Base-by-base conservation (phyloP, 352 stramenopile species). In the Phytophthora foliorum region DNA sequence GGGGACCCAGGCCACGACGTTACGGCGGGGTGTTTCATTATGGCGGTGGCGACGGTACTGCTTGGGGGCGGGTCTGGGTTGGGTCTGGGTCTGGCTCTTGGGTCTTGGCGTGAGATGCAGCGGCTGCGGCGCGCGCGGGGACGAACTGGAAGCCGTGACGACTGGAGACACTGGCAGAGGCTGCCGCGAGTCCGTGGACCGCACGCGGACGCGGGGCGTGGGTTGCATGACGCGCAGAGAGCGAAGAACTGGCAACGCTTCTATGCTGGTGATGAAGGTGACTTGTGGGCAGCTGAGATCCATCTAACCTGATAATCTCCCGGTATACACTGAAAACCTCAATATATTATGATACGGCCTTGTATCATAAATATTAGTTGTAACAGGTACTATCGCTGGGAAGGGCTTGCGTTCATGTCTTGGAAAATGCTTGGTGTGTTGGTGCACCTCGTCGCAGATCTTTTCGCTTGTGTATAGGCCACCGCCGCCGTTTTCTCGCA, bases 1-100 rank as follows among this genome's bases (percentile, higher is more conserved):
- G 24, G 89, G 89, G 9, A 97, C 88, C 89, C 89, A 97, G 5
- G 88, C 76, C 42, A 93, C 82, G 36, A 79, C 81, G 41, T 73
- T 75, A 36, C 75, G 77, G 24, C 64, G 61, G 19, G 32, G 25
- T 19, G 48, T 16, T 49, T 65, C 57, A 27, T 78, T 46, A 19
- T 74, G 60, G 41, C 69, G 69, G 17, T 81, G 75, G 17, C 69
- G 69, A 42, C 57, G 69, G 24, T 75, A 70, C 22, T 74, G 44
- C 19, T 41, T 56, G 46, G 63, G 69, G 3, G 55, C 45, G 21
- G 67, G 68, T 31, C 59, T 71, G 24, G 67, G 62, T 27, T 71
- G 61, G 17, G 31, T 19, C 41, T 50, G 41, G 53, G 13, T 32
- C 16, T 36, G 57, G 34, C 32, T 13, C 31, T 39, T 29, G 13